Evolutionary conservation across 768 basidiomycete genomes (phyloP), one percentile per base, ranked within the genome.

Genomic region (Mycena venus): DNA sequence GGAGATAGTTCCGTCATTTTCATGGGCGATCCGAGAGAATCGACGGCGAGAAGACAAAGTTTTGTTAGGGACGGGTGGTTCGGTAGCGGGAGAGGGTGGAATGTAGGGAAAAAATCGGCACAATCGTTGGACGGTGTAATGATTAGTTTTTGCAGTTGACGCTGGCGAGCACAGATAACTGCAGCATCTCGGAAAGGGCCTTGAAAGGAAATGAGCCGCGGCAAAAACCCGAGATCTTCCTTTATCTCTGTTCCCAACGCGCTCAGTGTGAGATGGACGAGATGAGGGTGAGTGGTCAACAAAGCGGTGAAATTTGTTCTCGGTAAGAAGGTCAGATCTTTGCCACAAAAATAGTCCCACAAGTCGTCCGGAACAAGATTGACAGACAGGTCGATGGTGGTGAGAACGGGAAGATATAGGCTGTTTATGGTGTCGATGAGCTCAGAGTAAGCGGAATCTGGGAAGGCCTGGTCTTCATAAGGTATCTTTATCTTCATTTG

Each of bases 121-220:
- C n/a, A 19, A 6, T 10, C 23, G 1, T 31, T 38, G 27, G 55
- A n/a, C 34, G 19, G 32, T 21, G 58, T 49, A 29, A 34, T 17
- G 19, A 34, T 12, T n/a, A 69, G 47, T 2, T 25, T 60, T 11
- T 49, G 7, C 10, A 69, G 47, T 51, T 51, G 42, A 1, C 58
- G 58, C 38, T 15, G n/a, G 6, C 23, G 29, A 11, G 7, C 9
- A 60, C 56, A 60, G 2, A 69, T 38, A 25, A 9, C 29, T 7
- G 23, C 38, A 11, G 61, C 34, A 58, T 55, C 17, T 32, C 60
- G 21, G 32, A 51, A 61, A 29, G 64, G 36, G 15, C 71, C 71
- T 19, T 47, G 25, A 55, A 72, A 72, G 19, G 64, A 72, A 19
- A 47, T 63, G 60, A 72, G 63, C 2, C 17, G 23, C 7, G 70